Evolutionary conservation across 73 alveolate species (phyloP), one percentile per base, ranked within the genome.

Genomic region (Urostyla sp.): DNA sequence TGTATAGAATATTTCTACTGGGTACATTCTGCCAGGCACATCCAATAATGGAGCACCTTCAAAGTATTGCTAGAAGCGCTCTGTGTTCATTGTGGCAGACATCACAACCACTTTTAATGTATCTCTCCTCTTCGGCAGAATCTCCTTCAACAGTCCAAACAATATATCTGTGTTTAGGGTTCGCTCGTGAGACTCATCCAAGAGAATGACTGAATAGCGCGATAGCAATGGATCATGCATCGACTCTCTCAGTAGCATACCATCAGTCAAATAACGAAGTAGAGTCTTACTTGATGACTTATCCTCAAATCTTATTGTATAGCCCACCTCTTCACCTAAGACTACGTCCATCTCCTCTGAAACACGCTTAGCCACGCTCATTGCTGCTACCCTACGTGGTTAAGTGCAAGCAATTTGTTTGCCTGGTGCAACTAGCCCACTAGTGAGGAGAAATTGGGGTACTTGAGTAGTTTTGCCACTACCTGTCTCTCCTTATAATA

Each of bases 121-220:
- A 15, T 94, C 97, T 43, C 90, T 88, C 81, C 99, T 74, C 63
- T 87, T 94, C 44, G 80, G 88, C 91, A 97, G 79, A 38, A 98
- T 94, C 76, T 95, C 99, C 76, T 98, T 98, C 34, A 98, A 55
- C 46, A 98, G 91, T 15, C 99, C 99, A 77, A 98, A 94, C 59
- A 98, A 85, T 60, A 98, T 97, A 83, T 98, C 99, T 13, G 99
- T 98, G 0, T 98, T 91, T 37, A 98, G 94, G 24, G 99, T 97
- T 77, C 99, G 91, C 91, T 98, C 99, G 88, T 98, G 99, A 8
- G 99, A 99, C 87, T 98, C 99, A 94, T 98, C 99, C 49, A 98
- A 86, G 31, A 97, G 93, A 45, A 98, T 87, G 21, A 97, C 95
- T 36, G 96, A 89, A 88, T 98, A 98, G 55, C 91, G 92, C 44